Evolutionary conservation across 164 flowering plant genomes (phyloP).

Genomic region (Buxus sempervirens): DNA sequence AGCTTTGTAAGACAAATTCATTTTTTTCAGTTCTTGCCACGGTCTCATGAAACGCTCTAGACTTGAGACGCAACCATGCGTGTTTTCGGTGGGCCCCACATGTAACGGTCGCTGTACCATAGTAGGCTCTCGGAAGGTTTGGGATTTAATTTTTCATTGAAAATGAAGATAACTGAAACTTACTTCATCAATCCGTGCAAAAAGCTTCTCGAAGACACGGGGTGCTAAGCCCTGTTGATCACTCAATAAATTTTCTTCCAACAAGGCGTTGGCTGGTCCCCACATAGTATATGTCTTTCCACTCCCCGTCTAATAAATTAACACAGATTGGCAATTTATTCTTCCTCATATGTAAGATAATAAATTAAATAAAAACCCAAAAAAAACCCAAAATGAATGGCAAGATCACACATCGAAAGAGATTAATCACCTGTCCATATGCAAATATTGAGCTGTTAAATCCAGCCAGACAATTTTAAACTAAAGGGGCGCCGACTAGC

Average conservation of each 20-base stretch:
- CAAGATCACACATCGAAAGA: not conserved
- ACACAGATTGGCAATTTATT: slow-evolving; percentile 1
- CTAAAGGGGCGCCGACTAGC: slow-evolving; percentile 84
- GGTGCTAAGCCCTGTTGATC: slow-evolving; percentile 86
- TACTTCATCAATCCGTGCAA: slow-evolving; percentile 84
- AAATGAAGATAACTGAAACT: slow-evolving; percentile 6
- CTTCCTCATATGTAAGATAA: not conserved
- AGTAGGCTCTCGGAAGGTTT: too few species aligned
- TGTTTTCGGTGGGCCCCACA: too few species aligned
- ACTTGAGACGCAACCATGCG: too few species aligned
- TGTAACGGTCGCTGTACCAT: too few species aligned
- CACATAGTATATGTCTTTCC: slow-evolving; percentile 97
- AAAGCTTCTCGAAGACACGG: slow-evolving; percentile 75
- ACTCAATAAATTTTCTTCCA: slow-evolving; percentile 43
- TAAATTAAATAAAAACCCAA: not conserved
- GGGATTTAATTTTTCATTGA: too few species aligned
- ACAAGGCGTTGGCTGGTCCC: slow-evolving; percentile 91
- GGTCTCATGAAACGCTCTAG: too few species aligned
- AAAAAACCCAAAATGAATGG: not conserved
- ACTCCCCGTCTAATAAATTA: slow-evolving; percentile 73
- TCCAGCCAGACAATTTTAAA: slow-evolving; percentile 91
- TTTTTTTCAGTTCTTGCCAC: too few species aligned
- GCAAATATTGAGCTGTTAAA: slow-evolving; percentile 98
- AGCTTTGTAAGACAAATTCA: too few species aligned
- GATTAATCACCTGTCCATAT: slow-evolving; percentile 80